Evolutionary conservation across 768 basidiomycete species (phyloP), one percentile per base, ranked within the genome.

Genomic region (Pleurotus cornucopiae): DNA sequence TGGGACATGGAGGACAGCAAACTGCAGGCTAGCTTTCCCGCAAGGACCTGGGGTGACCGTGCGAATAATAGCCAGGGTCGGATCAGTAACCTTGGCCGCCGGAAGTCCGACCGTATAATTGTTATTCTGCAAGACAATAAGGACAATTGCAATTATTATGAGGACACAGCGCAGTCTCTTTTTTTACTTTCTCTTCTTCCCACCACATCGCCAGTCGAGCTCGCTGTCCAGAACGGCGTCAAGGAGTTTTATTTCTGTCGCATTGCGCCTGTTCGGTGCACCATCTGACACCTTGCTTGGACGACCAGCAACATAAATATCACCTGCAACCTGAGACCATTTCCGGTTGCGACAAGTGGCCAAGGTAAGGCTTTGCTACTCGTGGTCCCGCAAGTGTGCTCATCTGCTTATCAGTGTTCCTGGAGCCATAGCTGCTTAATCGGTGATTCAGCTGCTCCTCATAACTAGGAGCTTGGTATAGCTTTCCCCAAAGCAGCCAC

Each of bases 141-240:
- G 51, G 51, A 53, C 51, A 53, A 53, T 53, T 53, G 51, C 51
- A 53, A 53, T 53, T 53, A 40, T n/a, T 52, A 53, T 41, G 39
- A 53, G 39, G 39, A 20, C 20, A 3, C 48, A 16, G n/a, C 9
- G 25, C 48, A 34, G 48, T 49, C 48, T 6, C n/a, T 37, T 40
- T 53, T 53, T 53, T 53, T 39, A 41, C 21, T 23, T 30, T 53
- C 16, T 53, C 51, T 41, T 53, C 51, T 53, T 21, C 16, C 51
- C 51, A 53, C 20, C 39, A 53, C 51, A 53, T 53, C 51, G n/a
- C 34, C 51, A 39, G 13, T 40, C 51, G 37, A 53, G 51, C 51
- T 53, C 51, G 51, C 51, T 53, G 51, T 41, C 11, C 37, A 14
- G 38, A 40, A 41, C 51, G 23, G 37, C 51, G 51, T 41, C 39